Evolutionary conservation across 176 grass and related monocot species (phyloP), one percentile per base, ranked within the genome.

Genomic region (Oryza nivara): DNA sequence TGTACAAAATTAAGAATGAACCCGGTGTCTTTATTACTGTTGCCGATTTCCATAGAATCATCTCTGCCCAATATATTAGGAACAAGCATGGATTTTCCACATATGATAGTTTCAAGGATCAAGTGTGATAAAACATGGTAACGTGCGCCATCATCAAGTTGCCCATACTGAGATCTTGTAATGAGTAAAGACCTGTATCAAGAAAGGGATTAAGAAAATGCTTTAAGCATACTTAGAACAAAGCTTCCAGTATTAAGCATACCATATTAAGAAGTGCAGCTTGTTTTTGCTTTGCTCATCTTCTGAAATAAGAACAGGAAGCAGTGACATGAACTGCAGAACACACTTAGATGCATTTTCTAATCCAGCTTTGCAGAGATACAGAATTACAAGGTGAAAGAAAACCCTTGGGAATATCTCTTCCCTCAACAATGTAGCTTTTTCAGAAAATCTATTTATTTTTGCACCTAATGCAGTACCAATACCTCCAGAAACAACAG

Each of bases 251-350:
- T 19, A 7, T 16, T 56, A 56, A 56, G 6, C 70, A 65, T 90
- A 98, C 96, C 96, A 98, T 79, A 98, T 85, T 61, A 95, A 89
- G 86, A 92, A 95, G 84, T 98, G 93, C 66, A 98, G 86, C 28
- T 82, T 95, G 78, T 92, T 95, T 87, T 90, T 98, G 85, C 85
- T 87, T 68, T 85, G 87, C 56, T 98, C 96, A 87, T 98, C 96
- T 83, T 98, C 96, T 58, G 89, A 88, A n/a, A 90, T 82, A 90
- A 98, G 84, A 84, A 47, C 69, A 74, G 96, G 96, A 71, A 98
- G 89, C 72, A 98, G 49, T 72, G 91, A 89, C 79, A 98, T 98
- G 80, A 98, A 95, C 73, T 92, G 92, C 74, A 93, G 93, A 70
- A 95, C 89, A 64, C 88, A 91, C 44, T 88, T 91, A n/a, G 96